phyloP scores from a whole-genome alignment of 345 rosid genomes.

The Brassica nigra region DNA sequence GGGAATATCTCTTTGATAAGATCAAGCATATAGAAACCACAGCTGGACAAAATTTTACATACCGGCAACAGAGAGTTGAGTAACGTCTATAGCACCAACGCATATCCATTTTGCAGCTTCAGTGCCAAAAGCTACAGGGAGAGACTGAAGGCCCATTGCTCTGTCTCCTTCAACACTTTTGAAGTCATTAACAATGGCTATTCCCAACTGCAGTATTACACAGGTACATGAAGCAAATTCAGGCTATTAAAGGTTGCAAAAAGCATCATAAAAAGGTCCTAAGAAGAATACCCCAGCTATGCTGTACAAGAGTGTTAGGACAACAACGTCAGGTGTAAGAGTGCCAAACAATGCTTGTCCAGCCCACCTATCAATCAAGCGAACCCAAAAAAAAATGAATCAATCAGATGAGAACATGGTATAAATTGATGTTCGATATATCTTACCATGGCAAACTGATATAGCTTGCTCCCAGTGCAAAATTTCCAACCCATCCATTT shows the following conservation, averaged over 20 bases:
- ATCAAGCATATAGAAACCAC: not conserved
- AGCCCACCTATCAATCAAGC: conserved; percentile 78
- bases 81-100: conserved; percentile 94
- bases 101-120: conserved; percentile 99
- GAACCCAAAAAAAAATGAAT: not conserved
- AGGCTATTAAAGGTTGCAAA: not conserved
- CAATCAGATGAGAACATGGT: not conserved
- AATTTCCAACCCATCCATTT: conserved; percentile 98
- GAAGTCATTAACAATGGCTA: conserved; percentile 96
- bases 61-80: conserved; percentile 95
- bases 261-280: not conserved
- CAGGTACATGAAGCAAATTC: conserved; percentile 7
- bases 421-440: conserved; percentile 7
- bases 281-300: conserved; percentile 81
- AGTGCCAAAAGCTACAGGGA: conserved; percentile 96
- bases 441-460: conserved; percentile 93
- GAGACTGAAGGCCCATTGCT: conserved; percentile 95
- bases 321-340: conserved; percentile 86
- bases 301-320: conserved; percentile 94
- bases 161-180: conserved; percentile 97
- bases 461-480: conserved; percentile 94
- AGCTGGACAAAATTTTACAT: conserved; percentile 16
- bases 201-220: conserved; percentile 65
- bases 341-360: conserved; percentile 99
- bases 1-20: not conserved